Conservation (phyloP, 345 rosid genomes). For the Gossypium arboreum region DNA sequence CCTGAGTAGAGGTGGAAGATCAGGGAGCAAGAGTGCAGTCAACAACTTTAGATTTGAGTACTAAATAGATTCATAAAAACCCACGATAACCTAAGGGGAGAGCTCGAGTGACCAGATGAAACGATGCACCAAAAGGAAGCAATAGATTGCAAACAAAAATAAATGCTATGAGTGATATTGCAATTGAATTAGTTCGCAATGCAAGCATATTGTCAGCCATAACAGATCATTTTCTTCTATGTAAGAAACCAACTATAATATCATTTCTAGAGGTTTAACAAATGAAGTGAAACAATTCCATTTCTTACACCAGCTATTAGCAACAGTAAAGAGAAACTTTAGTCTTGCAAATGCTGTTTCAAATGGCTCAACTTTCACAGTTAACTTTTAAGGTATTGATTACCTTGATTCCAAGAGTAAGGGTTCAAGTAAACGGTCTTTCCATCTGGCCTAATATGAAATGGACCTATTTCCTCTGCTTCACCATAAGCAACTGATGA, state of each 20-base stretch:
- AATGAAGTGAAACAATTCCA: slow-evolving; percentile 8
- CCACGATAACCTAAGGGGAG: background rate
- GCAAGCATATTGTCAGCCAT: too few species aligned
- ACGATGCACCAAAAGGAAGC: background rate
- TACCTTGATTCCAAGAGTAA: slow-evolving; percentile 92
- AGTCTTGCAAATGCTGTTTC: background rate
- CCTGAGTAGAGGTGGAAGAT: background rate
- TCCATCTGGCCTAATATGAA: slow-evolving; percentile 76
- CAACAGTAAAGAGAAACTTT: background rate
- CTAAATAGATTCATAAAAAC: background rate
- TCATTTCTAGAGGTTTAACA: slow-evolving; percentile 9
- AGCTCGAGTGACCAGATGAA: background rate
- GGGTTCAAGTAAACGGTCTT: slow-evolving; percentile 74
- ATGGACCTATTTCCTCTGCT: slow-evolving; percentile 95
- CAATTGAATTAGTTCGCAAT: background rate
- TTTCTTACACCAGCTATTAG: background rate
- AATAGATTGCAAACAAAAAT: background rate
- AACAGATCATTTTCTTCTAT: background rate
- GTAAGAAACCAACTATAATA: background rate
- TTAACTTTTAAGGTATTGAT: background rate
- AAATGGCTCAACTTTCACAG: background rate
- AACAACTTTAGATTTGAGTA: background rate
- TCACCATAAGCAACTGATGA: slow-evolving; percentile 82
- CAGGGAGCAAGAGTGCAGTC: background rate
- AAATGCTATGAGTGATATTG: background rate